Conservation (phyloP, 176 grass and related monocot genomes). For the Raddia guianensis region DNA sequence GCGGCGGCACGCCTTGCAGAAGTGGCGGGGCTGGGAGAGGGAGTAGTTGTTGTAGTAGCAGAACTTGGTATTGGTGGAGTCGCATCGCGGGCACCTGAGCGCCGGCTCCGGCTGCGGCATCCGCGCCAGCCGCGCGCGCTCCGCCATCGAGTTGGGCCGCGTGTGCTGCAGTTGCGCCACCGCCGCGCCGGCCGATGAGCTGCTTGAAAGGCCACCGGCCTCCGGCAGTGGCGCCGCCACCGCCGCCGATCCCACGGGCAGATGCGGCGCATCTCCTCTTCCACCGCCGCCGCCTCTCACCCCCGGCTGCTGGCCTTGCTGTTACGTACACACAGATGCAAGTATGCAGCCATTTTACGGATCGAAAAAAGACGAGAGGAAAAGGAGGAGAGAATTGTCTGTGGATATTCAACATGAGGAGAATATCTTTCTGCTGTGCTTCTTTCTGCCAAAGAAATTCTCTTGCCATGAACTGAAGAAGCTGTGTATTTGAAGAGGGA, state of each 20-base stretch:
- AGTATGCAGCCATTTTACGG: background rate
- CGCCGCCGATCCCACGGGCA: conserved; percentile 33
- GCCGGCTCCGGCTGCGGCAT: conserved; percentile 79
- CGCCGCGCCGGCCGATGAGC: conserved; percentile 37
- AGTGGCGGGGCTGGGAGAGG: conserved; percentile 91
- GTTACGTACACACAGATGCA: conserved; percentile 1
- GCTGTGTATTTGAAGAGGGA: conserved; percentile 29
- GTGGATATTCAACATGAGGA: conserved; percentile 70
- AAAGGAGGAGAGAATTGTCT: conserved; percentile 48
- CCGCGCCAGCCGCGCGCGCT: conserved; percentile 67
- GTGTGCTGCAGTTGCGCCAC: background rate
- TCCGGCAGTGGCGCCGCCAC: conserved; percentile 6
- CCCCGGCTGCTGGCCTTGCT: conserved; percentile 55
- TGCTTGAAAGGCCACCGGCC: conserved; percentile 44
- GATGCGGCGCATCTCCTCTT: conserved; percentile 47
- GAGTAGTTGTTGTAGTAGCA: conserved; percentile 99
- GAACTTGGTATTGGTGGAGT: conserved; percentile 97
- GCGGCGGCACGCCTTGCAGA: conserved; percentile 94
- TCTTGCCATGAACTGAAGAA: conserved; percentile 50
- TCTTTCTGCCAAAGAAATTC: conserved; percentile 40
- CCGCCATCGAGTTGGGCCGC: conserved; percentile 74
- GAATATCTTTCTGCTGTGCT: conserved; percentile 45
- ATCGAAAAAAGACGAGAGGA: conserved; percentile 40
- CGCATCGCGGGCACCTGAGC: conserved; percentile 90
- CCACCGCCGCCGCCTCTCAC: conserved; percentile 18